Percentiles rank a stretch among this genome's conserved stretches.
phyloP scores from a whole-genome alignment of 805 yeast species.

The Candida michaelii region DNA sequence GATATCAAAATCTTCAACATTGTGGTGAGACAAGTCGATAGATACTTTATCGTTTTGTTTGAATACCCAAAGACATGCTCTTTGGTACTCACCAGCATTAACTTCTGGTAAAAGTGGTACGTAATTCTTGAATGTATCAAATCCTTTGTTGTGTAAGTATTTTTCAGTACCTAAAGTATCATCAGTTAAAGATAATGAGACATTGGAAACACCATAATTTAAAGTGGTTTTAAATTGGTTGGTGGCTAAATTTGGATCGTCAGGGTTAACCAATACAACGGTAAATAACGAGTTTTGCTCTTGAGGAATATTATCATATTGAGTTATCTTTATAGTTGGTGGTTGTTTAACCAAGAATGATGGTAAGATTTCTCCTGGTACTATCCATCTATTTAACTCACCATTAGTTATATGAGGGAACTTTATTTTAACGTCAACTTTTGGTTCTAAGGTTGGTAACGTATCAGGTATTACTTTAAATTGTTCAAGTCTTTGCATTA shows the following conservation, averaged over 20 bases:
- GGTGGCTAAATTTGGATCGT: slow-evolving; percentile 70
- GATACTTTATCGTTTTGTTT: slow-evolving; percentile 51
- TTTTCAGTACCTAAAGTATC: slow-evolving; percentile 52
- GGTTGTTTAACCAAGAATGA: slow-evolving; percentile 71
- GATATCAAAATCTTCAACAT: slow-evolving; percentile 55
- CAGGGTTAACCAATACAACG: slow-evolving; percentile 84
- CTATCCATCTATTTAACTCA: slow-evolving; percentile 64
- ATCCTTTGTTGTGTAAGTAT: slow-evolving; percentile 25
- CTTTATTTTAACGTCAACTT: slow-evolving; percentile 69
- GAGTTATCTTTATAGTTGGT: slow-evolving; percentile 77
- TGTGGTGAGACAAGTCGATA: slow-evolving; percentile 10
- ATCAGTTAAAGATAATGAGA: slow-evolving; percentile 57
- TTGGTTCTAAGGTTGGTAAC: slow-evolving; percentile 81
- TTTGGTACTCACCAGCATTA: slow-evolving; percentile 70
- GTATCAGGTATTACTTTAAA: slow-evolving; percentile 90
- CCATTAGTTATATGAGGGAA: slow-evolving; percentile 65
- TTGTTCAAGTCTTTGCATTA: slow-evolving; percentile 91
- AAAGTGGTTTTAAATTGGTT: slow-evolving; percentile 72
- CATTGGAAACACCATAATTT: slow-evolving; percentile 74
- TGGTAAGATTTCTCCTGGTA: slow-evolving; percentile 76
- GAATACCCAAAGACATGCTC: slow-evolving; percentile 88
- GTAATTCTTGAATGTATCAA: slow-evolving; percentile 53
- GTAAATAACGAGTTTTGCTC: slow-evolving; percentile 60
- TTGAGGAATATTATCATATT: slow-evolving; percentile 48
- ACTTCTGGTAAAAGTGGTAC: slow-evolving; percentile 87